Base-by-base conservation (phyloP, 768 basidiomycete genomes). In the Pleurotus sapidus region DNA sequence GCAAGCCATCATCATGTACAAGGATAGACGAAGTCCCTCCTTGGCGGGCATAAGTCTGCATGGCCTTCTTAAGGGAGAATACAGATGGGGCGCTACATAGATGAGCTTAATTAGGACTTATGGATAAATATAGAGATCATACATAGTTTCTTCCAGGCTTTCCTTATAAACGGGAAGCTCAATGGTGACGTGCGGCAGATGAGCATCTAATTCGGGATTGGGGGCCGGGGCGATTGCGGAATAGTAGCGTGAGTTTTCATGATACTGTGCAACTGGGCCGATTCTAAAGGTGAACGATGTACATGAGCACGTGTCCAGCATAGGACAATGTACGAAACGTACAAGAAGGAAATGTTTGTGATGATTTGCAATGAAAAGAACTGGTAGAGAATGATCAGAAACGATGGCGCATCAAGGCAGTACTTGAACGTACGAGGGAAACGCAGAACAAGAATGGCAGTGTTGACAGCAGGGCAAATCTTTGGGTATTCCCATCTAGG, bases 121-220 rank as follows among this genome's bases (percentile, higher is more conserved):
- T 43, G 4, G 55, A 60, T 4, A 25, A 53, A 72, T 61, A 56
- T 45, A 37, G 40, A 23, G 23, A 7, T 75, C 88, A 70, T 68
- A 91, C 90, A 93, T 93, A 0, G 89, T 91, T 65, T 89, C 82
- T 51, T 90, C 86, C 51, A 93, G 69, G 62, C 84, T 88, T 67
- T 93, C 91, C 65, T 93, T 95, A 72, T 95, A 95, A 3, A 94
- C 93, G 0, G 93, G 93, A 73, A 95, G 78, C 70, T 94, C 85
- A 49, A 94, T 76, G 0, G 89, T 88, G 14, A 92, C 77, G 65
- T 91, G 90, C 2, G 89, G 91, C 3, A 92, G 76, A 54, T 73
- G 77, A 1, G 76, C 63, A 66, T 90, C 88, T 56, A 90, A 75
- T 14, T 81, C 84, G 53, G 81, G 78, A 68, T 87, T 88, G 0